These are phyloP conservation scores for Starmerella etchellsii DNA, from an alignment of 805 yeast genomes.

Conservation along the genomic window DNA sequence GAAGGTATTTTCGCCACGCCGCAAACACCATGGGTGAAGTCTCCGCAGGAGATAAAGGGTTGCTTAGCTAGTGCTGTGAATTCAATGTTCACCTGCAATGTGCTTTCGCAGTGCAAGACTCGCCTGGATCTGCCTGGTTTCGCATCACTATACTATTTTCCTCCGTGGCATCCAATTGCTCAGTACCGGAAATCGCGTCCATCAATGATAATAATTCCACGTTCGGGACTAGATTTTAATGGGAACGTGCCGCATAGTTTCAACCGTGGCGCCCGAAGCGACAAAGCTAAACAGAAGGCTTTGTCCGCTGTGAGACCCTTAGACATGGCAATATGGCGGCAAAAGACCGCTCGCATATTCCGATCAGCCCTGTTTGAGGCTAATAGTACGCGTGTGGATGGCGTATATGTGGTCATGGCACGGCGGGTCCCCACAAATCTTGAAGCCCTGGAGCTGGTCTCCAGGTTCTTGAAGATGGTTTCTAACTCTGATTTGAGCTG, in stretches of 20 bases:
- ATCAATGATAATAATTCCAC: conserved; percentile 10
- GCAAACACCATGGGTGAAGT: conserved; percentile 1
- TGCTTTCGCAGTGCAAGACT: conserved; percentile 3
- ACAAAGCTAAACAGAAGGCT: not conserved
- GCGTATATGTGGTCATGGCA: conserved; percentile 15
- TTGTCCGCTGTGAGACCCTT: conserved; percentile 9
- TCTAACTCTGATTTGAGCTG: not conserved
- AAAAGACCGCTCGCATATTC: conserved; percentile 9
- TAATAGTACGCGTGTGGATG: conserved; percentile 8
- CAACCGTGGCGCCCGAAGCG: not conserved
- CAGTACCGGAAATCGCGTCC: conserved; percentile 20
- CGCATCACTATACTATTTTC: conserved; percentile 11
- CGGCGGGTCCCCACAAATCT: conserved; percentile 7
- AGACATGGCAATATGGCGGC: conserved; percentile 19
- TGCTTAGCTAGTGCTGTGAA: conserved; percentile 2
- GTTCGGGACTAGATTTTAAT: conserved; percentile 11
- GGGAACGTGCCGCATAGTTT: conserved; percentile 7
- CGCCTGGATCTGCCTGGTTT: not conserved
- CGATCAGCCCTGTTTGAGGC: conserved; percentile 12
- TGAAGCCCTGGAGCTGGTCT: conserved; percentile 1
- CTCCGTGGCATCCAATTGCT: conserved; percentile 22
- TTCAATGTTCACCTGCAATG: conserved; percentile 2
- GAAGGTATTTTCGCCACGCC: conserved; percentile 9
- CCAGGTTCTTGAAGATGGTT: not conserved
- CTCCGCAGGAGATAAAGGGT: conserved; percentile 11